Base-by-base conservation (phyloP, 2,329 filamentous ascomycete genomes). In the Graphilbum sp. region DNA sequence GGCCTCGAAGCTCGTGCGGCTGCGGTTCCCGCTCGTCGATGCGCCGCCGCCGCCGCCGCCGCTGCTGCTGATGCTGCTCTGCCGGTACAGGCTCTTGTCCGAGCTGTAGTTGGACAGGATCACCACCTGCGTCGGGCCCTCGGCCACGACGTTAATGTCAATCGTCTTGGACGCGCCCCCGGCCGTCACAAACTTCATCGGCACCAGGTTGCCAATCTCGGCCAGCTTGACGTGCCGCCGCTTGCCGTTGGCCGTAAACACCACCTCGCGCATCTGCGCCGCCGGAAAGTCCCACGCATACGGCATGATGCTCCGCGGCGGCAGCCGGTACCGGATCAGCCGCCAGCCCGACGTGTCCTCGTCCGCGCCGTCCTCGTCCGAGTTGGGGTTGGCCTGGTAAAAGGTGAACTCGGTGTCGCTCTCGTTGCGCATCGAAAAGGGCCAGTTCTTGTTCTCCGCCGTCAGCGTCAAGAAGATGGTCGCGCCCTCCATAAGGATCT, bases 201-300 rank as follows among this genome's bases (percentile, higher is more conserved):
- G 88, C 45, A 96, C 80, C 48, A 94, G 67, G 47, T 95, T 95
- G 19, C 90, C 90, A 50, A 98, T 98, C 54, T 98, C 90, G 3
- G 88, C 84, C 46, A 98, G 69, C 56, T 92, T 95, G 54, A 98
- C 80, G 52, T 95, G 85, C 23, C 90, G 71, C 53, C 95, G 86
- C 51, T 79, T 84, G 43, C 77, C 76, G 50, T 79, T 75, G 8
- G 79, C 79, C 38, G 67, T 77, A 52, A 98, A 75, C 36, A 96
- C 75, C 30, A 98, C 72, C 54, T 95, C 90, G 51, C 90, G 93
- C 60, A 84, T 80, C 60, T 93, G 95, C n/a, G 86, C 87, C 1
- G 90, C 88, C 1, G 90, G 92, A 59, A 94, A 98, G 54, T 98
- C 92, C 90, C 90, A 98, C 2, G 90, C 88, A 52, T 98, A 98